Evolutionary conservation across 257 asterid genomes (phyloP), one percentile per base, ranked within the genome.

Genomic region (Craterostigma plantagineum): DNA sequence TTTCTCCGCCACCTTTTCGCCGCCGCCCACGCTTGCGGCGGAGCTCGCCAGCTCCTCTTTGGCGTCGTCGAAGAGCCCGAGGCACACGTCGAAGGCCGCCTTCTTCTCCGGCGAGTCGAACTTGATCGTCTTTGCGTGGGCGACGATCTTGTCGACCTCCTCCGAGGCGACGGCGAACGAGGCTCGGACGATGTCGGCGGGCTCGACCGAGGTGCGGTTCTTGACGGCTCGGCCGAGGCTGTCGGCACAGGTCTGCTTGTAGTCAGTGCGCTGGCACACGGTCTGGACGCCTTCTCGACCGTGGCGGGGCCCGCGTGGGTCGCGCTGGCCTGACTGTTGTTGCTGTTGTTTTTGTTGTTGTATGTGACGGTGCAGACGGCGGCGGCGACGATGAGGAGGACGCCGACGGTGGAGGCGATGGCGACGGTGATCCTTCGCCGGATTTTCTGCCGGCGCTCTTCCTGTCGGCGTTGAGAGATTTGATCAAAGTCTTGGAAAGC

Each of bases 401-500:
- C 12, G 14, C 58, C 40, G 8, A 65, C 41, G 14, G 38, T 16
- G 0, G 69, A 49, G 16, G 45, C 45, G 11, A 58, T 18, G 1
- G 64, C 73, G 1, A 62, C 52, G 0, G 63, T 59, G 44, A 74
- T 54, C 56, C 68, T 56, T 34, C 35, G 54, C 18, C 35, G 59
- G 34, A 61, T 2, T 36, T 58, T 68, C 16, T 55, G 63, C 48
- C 16, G 37, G 17, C 66, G 53, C 13, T 66, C 76, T 9, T 23
- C 52, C 47, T 58, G 58, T 16, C 72, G 35, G 18, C 81, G 78
- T 50, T 71, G 70, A 7, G 70, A 49, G 27, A 78, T 65, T 27
- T 55, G 67, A 58, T 78, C 92, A 51, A 78, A 74, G 63, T 78
- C 92, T 59, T 78, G 92, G 63, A 78, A 74, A 3, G 92, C 81